A percentile compares a stretch with the other conserved stretches of the same genome.
phyloP scores from a whole-genome alignment of 2,329 filamentous ascomycete genomes.

The Microthyrium microscopicum region DNA sequence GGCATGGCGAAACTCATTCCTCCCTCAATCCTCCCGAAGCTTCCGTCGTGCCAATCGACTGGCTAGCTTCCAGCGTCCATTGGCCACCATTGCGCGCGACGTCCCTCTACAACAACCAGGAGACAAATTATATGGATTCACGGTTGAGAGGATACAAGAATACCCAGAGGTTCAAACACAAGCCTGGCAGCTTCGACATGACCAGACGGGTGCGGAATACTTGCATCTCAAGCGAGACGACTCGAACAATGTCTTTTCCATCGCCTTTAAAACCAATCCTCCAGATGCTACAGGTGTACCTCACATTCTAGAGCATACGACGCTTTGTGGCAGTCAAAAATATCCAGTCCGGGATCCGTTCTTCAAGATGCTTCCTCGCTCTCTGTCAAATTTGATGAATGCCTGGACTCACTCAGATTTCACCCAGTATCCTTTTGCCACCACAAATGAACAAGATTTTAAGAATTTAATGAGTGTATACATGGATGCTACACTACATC shows the following conservation, averaged over 20 bases:
- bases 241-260: slow-evolving; percentile 97
- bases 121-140: slow-evolving; percentile 85
- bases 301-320: slow-evolving; percentile 95
- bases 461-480: slow-evolving; percentile 94
- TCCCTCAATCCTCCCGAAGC: neutral
- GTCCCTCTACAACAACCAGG: slow-evolving; percentile 69
- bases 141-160: slow-evolving; percentile 72
- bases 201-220: slow-evolving; percentile 92
- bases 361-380: slow-evolving; percentile 98
- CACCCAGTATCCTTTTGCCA: slow-evolving; percentile 95
- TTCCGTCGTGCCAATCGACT: neutral
- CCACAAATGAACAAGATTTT: slow-evolving; percentile 88
- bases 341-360: slow-evolving; percentile 97
- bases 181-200: slow-evolving; percentile 76
- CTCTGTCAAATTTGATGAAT: slow-evolving; percentile 99
- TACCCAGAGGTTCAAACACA: slow-evolving; percentile 89
- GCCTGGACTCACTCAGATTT: slow-evolving; percentile 93
- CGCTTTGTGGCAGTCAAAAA: slow-evolving; percentile 85
- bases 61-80: slow-evolving; percentile 40
- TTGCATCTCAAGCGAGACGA: slow-evolving; percentile 90
- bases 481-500: slow-evolving; percentile 82
- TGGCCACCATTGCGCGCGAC: slow-evolving; percentile 48
- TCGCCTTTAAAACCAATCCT: slow-evolving; percentile 98
- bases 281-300: slow-evolving; percentile 91
- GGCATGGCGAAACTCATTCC: slow-evolving; percentile 9